Evolutionary conservation across 2,329 filamentous ascomycete genomes (phyloP).

Genomic region (Colletotrichum echinochloae): DNA sequence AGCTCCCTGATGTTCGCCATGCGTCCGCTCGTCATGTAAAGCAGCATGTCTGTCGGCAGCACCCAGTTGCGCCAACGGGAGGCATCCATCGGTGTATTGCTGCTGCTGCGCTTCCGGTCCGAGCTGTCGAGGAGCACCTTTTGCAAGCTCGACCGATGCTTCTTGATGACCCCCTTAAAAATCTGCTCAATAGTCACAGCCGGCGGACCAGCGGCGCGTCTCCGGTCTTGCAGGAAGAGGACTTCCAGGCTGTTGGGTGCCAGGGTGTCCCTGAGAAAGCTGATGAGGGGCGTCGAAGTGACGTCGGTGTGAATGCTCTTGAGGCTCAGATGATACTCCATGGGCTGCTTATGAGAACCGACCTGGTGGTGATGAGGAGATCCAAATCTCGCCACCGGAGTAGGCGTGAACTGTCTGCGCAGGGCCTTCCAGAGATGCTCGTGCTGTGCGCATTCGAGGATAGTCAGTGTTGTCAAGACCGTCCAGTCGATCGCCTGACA

Average conservation of each 20-base stretch:
- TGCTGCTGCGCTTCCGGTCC: conserved; percentile 55
- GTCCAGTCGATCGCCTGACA: conserved; percentile 81
- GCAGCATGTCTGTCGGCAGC: conserved; percentile 74
- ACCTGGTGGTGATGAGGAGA: conserved; percentile 34
- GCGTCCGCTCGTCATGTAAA: conserved; percentile 80
- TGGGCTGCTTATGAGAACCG: conserved; percentile 48
- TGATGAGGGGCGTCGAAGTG: conserved; percentile 75
- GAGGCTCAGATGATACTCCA: conserved; percentile 73
- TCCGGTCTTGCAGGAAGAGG: conserved; percentile 79
- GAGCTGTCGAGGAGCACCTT: conserved; percentile 82
- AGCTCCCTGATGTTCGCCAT: conserved; percentile 80
- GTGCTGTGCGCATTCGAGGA: conserved; percentile 79
- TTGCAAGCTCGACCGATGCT: conserved; percentile 77
- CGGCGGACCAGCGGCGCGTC: conserved; percentile 56
- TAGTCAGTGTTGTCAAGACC: conserved; percentile 75
- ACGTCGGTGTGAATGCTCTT: conserved; percentile 82
- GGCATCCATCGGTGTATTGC: conserved; percentile 46
- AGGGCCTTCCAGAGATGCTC: conserved; percentile 82
- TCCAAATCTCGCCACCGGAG: conserved; percentile 42
- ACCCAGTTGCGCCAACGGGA: conserved; percentile 77
- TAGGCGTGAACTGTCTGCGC: conserved; percentile 69
- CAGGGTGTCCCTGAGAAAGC: conserved; percentile 81
- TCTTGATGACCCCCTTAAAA: conserved; percentile 75
- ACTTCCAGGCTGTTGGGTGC: conserved; percentile 84
- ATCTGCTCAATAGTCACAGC: conserved; percentile 76